phyloP scores from a whole-genome alignment of 208 protist species.

The Leishmania martiniquensis region DNA sequence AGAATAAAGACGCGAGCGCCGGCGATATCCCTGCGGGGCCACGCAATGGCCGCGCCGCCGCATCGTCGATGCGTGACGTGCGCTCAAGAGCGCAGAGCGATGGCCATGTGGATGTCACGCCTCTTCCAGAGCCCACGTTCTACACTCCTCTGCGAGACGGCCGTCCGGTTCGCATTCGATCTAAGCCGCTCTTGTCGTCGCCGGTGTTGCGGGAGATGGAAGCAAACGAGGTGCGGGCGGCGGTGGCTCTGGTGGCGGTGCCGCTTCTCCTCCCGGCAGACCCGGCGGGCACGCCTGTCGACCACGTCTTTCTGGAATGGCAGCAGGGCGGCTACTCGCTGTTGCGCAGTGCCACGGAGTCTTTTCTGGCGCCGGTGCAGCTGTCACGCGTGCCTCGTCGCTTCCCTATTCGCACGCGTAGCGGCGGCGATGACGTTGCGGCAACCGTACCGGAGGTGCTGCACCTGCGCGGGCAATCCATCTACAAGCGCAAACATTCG shows the following conservation, averaged over 20 bases:
- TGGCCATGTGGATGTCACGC: background rate
- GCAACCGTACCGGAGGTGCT: conserved; percentile 13
- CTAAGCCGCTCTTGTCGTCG: conserved; percentile 38
- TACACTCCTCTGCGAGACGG: conserved; percentile 54
- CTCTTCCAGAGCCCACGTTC: conserved; percentile 41
- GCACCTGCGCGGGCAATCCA: conserved; percentile 12
- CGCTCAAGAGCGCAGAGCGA: background rate
- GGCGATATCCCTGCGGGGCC: background rate
- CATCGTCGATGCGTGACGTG: background rate
- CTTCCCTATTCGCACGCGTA: conserved; percentile 27
- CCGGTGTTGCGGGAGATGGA: conserved; percentile 54
- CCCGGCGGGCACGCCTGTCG: background rate
- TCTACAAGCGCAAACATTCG: background rate
- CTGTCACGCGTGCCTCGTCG: conserved; percentile 31
- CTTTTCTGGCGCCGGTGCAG: conserved; percentile 53
- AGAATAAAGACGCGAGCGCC: background rate
- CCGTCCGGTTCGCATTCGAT: conserved; percentile 51
- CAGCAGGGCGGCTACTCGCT: conserved; percentile 69
- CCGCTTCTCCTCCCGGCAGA: conserved; percentile 6
- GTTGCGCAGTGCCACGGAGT: conserved; percentile 46
- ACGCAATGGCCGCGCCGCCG: background rate
- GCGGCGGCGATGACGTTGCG: conserved; percentile 6
- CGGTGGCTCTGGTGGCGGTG: conserved; percentile 41
- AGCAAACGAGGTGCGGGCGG: conserved; percentile 71
- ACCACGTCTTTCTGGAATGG: conserved; percentile 66